Base-by-base conservation (phyloP, 495 filamentous ascomycete genomes). In the Paragyromitra xinjiangensis region DNA sequence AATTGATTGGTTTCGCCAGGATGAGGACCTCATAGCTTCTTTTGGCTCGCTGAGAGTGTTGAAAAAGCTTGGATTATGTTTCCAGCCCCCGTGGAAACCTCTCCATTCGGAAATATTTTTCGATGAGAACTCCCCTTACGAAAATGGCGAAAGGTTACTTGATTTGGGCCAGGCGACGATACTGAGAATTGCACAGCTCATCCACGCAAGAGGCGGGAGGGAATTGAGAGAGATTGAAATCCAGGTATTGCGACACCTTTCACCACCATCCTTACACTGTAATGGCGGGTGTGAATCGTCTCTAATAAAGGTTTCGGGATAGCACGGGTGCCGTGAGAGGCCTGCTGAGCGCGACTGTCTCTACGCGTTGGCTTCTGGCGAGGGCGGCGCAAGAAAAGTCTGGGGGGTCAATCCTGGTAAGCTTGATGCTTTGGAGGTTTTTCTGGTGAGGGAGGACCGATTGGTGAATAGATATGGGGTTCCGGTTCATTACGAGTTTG, bases 151-250 rank as follows among this genome's bases (percentile, higher is more conserved):
- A 34, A 42, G 65, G 19, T 6, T 72, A 4, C 34, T 65, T 22
- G 45, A 42, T 58, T 19, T 72, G 6, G 58, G 37, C 8, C 29
- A 72, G 16, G 26, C 29, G 1, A 55, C 44, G 48, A 37, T 72
- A 24, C 59, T 55, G 14, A 55, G 69, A 42, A 64, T 72, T 45
- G 58, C 44, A 8, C 69, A 51, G n/a, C 69, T 72, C 39, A 48
- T 72, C 42, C 59, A 39, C 16, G 16, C 24, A 55, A 22, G 8
- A 22, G 69, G 69, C 8, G 59, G 58, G 39, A 65, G 44, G 11
- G 40, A 53, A 4, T 64, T 72, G 37, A 55, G 59, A 72, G 58
- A 72, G 16, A 72, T 72, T 65, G 69, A 37, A 50, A 42, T 72
- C 37, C 69, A 71, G 69, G 69, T 71, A 64, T 40, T 34, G 26